Conservation (phyloP, 2,329 filamentous ascomycete genomes). For the Bipolaris cookei region DNA sequence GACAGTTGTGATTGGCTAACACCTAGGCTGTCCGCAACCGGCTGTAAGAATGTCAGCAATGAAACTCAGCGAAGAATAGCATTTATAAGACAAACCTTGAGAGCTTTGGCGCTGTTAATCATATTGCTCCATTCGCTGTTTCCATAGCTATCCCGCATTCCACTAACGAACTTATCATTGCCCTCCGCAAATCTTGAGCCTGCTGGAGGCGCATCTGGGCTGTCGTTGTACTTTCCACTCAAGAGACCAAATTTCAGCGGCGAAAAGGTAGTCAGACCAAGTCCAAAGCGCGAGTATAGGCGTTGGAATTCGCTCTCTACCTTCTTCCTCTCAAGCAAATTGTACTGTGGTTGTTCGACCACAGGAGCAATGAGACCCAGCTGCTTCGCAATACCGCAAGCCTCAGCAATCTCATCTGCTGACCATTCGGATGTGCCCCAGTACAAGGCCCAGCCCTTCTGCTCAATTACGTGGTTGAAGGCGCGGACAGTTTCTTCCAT, state of each 20-base stretch:
- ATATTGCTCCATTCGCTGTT: conserved; percentile 61
- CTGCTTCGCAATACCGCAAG: conserved; percentile 64
- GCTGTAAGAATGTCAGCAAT: conserved; percentile 21
- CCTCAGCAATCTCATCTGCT: conserved; percentile 65
- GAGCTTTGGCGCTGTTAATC: conserved; percentile 62
- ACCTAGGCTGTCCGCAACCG: conserved; percentile 69
- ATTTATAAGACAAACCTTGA: conserved; percentile 35
- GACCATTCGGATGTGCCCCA: conserved; percentile 68
- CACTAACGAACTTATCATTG: conserved; percentile 62
- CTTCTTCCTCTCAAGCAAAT: conserved; percentile 62
- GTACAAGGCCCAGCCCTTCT: conserved; percentile 69
- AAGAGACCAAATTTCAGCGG: conserved; percentile 64
- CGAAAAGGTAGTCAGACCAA: conserved; percentile 63
- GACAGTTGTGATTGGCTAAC: conserved; percentile 57
- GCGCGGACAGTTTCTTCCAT: conserved; percentile 75
- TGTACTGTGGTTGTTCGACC: conserved; percentile 63
- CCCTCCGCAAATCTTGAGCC: conserved; percentile 65
- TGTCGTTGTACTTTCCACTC: conserved; percentile 67
- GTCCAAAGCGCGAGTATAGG: conserved; percentile 60
- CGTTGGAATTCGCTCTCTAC: conserved; percentile 66
- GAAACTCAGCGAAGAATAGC: not conserved
- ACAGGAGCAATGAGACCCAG: conserved; percentile 63
- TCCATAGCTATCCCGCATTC: conserved; percentile 52
- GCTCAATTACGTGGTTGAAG: conserved; percentile 73
- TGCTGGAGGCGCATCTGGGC: conserved; percentile 59